These are phyloP conservation scores for Boletus sp. DNA, from an alignment of 768 basidiomycete genomes.

Conservation along the genomic window DNA sequence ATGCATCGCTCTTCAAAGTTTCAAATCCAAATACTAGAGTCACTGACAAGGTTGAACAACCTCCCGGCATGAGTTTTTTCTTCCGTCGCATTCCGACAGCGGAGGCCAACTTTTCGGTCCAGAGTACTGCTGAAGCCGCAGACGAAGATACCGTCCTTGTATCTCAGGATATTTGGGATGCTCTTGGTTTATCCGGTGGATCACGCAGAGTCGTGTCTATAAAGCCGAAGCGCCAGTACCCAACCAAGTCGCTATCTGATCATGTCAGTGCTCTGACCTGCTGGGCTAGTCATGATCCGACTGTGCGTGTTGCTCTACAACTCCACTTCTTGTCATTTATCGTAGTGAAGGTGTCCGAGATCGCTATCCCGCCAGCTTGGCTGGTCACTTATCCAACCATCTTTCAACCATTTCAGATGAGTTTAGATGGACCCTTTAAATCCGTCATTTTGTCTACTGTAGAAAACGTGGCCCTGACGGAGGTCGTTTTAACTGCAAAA, in stretches of 20 bases:
- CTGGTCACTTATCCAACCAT: constrained; percentile 33
- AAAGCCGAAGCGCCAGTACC: constrained; percentile 15
- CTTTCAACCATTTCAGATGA: constrained; percentile 28
- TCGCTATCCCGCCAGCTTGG: constrained; percentile 42
- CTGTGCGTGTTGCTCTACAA: constrained; percentile 31
- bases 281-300: constrained; percentile 35
- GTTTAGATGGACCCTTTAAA: constrained; percentile 6
- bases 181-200: constrained; percentile 16
- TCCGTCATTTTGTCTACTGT: constrained; percentile 19
- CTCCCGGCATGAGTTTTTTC: constrained; percentile 35
- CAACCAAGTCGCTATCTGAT: not conserved
- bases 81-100: constrained; percentile 26
- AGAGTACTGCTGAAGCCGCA: not conserved
- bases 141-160: constrained; percentile 30
- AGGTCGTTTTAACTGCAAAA: constrained; percentile 51
- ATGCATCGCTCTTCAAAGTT: too few relatives aligned
- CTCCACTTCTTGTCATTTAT: constrained; percentile 19
- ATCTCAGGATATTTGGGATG: constrained; percentile 32
- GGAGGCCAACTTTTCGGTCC: constrained; percentile 29
- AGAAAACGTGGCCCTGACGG: constrained; percentile 40
- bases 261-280: constrained; percentile 24
- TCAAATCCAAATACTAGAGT: not conserved
- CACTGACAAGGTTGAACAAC: not conserved
- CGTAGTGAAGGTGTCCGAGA: constrained; percentile 30
- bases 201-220: constrained; percentile 22